These are phyloP conservation scores for Globisporangium lucens DNA, from an alignment of 352 stramenopile genomes.

Conservation along the genomic window DNA sequence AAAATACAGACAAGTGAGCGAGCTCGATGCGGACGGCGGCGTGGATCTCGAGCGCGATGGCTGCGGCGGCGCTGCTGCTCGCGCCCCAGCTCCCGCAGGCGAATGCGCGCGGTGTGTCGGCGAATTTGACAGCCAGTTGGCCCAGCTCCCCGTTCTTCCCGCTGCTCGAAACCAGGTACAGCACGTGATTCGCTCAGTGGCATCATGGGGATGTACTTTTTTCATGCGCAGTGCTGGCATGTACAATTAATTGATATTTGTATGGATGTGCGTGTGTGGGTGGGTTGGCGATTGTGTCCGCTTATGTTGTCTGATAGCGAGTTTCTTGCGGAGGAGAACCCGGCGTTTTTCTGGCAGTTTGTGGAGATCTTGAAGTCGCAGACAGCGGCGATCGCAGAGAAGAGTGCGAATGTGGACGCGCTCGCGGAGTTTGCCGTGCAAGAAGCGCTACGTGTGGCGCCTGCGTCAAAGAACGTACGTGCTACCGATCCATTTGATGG, in stretches of 20 bases:
- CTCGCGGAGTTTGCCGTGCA: constrained; percentile 47
- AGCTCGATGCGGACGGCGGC: constrained; percentile 15
- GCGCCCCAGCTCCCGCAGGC: constrained; percentile 12
- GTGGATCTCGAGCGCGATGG: constrained; percentile 19
- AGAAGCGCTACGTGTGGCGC: constrained; percentile 54
- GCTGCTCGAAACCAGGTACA: constrained; percentile 54
- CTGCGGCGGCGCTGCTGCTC: constrained; percentile 23
- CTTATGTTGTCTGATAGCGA: constrained; percentile 32
- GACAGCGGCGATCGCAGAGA: constrained; percentile 30
- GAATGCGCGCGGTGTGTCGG: constrained; percentile 36
- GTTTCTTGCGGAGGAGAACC: constrained; percentile 79
- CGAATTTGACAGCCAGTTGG: constrained; percentile 63
- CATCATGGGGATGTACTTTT: neutral
- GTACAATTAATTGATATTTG: neutral
- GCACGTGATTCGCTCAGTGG: neutral
- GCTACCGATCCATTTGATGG: neutral
- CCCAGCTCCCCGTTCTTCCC: constrained; percentile 54
- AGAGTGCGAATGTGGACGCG: constrained; percentile 42
- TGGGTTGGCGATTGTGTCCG: neutral
- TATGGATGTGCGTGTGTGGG: neutral
- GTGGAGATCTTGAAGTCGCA: constrained; percentile 42
- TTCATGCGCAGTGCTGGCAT: neutral
- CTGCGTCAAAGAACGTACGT: constrained; percentile 58
- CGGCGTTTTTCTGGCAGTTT: constrained; percentile 75
- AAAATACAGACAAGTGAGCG: neutral